Percentiles rank a stretch among this genome's conserved stretches.
phyloP scores from a whole-genome alignment of 768 basidiomycete species.

The Mycena latifolia region DNA sequence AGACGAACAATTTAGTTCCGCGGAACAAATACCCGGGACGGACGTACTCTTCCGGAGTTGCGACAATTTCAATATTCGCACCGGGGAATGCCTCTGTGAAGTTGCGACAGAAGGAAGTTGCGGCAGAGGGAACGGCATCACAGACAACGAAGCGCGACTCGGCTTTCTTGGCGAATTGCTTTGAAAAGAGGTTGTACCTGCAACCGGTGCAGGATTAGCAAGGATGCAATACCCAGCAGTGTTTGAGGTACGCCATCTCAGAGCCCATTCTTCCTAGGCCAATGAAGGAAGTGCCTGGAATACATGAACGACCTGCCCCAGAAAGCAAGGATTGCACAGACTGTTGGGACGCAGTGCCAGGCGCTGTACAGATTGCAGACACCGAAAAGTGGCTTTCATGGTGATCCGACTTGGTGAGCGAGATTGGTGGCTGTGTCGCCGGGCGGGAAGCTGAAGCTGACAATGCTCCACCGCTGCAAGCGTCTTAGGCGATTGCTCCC shows the following conservation, averaged over 20 bases:
- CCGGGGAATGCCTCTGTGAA: conserved; percentile 71
- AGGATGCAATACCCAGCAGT: no score
- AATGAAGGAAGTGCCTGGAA: conserved; percentile 74
- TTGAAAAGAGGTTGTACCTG: conserved; percentile 79
- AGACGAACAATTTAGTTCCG: conserved; percentile 32
- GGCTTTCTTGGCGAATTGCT: conserved; percentile 65
- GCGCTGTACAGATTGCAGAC: conserved; percentile 54
- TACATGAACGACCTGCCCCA: neutral
- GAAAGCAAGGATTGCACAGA: neutral
- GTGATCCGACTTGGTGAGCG: neutral
- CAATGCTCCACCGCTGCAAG: no score
- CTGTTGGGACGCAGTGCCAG: conserved; percentile 55
- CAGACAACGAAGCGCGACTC: conserved; percentile 80
- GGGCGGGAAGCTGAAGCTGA: no score
- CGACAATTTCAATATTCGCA: conserved; percentile 68
- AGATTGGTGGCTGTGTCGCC: conserved; percentile 12
- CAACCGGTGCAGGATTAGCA: no score
- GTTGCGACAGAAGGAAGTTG: conserved; percentile 66
- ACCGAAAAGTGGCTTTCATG: conserved; percentile 66
- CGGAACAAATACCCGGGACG: conserved; percentile 24
- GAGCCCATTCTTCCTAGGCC: conserved; percentile 92
- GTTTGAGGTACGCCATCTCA: conserved; percentile 69
- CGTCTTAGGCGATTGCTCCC: conserved; percentile 1
- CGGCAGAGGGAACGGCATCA: conserved; percentile 78
- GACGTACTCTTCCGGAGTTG: conserved; percentile 78